Evolutionary conservation across 2,329 filamentous ascomycete genomes (phyloP), one percentile per base, ranked within the genome.

Genomic region (Annulohypoxylon truncatum): DNA sequence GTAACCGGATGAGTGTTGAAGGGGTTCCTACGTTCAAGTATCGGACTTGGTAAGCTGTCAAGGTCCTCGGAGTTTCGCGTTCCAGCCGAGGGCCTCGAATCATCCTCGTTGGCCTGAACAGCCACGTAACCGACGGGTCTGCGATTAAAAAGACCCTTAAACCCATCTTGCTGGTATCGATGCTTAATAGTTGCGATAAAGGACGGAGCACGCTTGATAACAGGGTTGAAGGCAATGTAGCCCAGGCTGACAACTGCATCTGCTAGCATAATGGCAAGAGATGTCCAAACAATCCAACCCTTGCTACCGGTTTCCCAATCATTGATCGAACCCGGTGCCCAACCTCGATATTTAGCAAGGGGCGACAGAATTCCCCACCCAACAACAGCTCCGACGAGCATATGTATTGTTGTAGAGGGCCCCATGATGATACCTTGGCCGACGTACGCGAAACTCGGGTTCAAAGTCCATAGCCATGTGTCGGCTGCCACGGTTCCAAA

Each of bases 391-490:
- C 96, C 96, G 2, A 98, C 81, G 0, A 97, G 86, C 96, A 99
- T 99, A 73, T 98, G 95, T 55, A 97, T 85, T 2, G 95, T 98
- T 0, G 96, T 99, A 38, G 93, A 91, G 3, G 95, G 92, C 0
- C 96, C 96, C 96, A 99, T 99, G 75, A 99, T 98, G 67, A 99
- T 96, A 9, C 96, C 96, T 80, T 99, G 96, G 0, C 96, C 96
- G 24, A 98, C 89, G 77, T 99, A 99, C 2, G 96, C 96, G n/a
- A 97, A 90, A 47, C 94, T 97, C 0, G 96, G 96, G 71, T 99
- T 99, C 5, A 99, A 82, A 0, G 93, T 96, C 96, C 96, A 99
- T 0, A 97, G 86, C 95, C 95, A 99, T 1, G 88, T 88, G 0
- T 87, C 81, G 0, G 94, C 94, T 5, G 96, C 86, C 1, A 86